These are phyloP conservation scores for Cryptococcus maquisensis DNA, from an alignment of 1,284 basidiomycete genomes.

Conservation along the genomic window DNA sequence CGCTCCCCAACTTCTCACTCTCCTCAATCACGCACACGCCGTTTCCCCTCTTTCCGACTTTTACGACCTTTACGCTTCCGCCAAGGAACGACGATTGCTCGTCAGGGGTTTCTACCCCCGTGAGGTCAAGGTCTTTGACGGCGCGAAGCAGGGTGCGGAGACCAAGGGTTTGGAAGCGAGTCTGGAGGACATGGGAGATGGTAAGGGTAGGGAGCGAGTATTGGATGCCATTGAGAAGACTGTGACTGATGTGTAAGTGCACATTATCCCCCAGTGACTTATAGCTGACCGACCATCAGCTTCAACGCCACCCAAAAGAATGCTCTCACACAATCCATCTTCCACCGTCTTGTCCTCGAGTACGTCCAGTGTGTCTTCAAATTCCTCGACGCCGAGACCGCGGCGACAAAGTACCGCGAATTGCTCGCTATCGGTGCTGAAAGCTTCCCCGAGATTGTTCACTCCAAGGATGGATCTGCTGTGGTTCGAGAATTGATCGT, in stretches of 20 bases:
- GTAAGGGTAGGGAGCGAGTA: slow-evolving; percentile 62
- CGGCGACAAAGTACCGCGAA: slow-evolving; percentile 48
- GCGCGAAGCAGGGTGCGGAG: slow-evolving; percentile 52
- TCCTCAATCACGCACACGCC: slow-evolving; percentile 77
- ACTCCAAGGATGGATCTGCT: slow-evolving; percentile 84
- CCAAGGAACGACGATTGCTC: slow-evolving; percentile 71
- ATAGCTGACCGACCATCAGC: slow-evolving; percentile 47
- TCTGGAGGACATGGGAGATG: slow-evolving; percentile 59
- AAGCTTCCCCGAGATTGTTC: slow-evolving; percentile 79
- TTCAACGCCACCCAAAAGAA: slow-evolving; percentile 88
- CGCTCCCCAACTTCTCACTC: slow-evolving; percentile 63
- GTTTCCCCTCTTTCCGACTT: slow-evolving; percentile 75
- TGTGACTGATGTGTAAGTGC: slow-evolving; percentile 67
- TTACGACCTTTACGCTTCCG: slow-evolving; percentile 77
- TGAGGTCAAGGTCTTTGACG: slow-evolving; percentile 73
- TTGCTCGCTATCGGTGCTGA: slow-evolving; percentile 51
- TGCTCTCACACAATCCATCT: slow-evolving; percentile 73
- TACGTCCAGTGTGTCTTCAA: slow-evolving; percentile 47
- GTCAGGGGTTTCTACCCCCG: slow-evolving; percentile 83
- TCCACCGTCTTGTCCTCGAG: slow-evolving; percentile 62
- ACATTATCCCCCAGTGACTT: not conserved
- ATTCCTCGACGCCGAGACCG: slow-evolving; percentile 39
- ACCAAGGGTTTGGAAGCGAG: slow-evolving; percentile 59
- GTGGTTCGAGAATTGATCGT: slow-evolving; percentile 73
- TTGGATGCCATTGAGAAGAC: slow-evolving; percentile 64